A percentile compares a stretch with the other conserved stretches of the same genome.
phyloP scores from a whole-genome alignment of 768 basidiomycete species.

The Cubamyces lactineus region DNA sequence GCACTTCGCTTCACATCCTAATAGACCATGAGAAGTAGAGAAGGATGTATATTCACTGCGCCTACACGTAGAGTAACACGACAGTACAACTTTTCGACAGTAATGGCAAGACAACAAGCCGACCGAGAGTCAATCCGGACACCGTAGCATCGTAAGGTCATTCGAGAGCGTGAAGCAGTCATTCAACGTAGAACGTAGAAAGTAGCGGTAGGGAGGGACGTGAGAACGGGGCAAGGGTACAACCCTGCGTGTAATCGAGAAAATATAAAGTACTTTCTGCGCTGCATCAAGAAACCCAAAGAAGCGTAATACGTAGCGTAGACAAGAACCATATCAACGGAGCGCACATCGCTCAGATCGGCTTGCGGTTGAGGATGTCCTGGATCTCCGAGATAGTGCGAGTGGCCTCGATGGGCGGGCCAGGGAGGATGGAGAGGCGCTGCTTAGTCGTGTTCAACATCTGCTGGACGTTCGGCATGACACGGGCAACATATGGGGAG shows the following conservation, averaged over 20 bases:
- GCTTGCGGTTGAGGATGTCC: slow-evolving; percentile 61
- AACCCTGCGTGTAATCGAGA: slow-evolving; percentile 17
- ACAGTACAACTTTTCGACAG: slow-evolving; percentile 22
- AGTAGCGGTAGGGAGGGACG: slow-evolving; percentile 14
- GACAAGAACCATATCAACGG: not conserved
- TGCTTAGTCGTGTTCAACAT: slow-evolving; percentile 81
- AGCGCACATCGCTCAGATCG: slow-evolving; percentile 14
- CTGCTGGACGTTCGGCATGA: slow-evolving; percentile 77
- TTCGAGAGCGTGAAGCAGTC: slow-evolving; percentile 19
- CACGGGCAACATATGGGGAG: slow-evolving; percentile 78
- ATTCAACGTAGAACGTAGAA: slow-evolving; percentile 14
- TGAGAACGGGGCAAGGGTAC: slow-evolving; percentile 13
- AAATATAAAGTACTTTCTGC: slow-evolving; percentile 28
- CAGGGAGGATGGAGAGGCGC: slow-evolving; percentile 76
- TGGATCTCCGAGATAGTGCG: slow-evolving; percentile 76
- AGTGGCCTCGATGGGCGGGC: slow-evolving; percentile 68
- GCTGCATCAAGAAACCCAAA: slow-evolving; percentile 21
- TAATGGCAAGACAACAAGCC: slow-evolving; percentile 7
- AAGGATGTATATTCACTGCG: slow-evolving; percentile 10
- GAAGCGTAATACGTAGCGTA: slow-evolving; percentile 8
- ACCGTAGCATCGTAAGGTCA: slow-evolving; percentile 23
- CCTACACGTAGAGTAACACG: slow-evolving; percentile 21
- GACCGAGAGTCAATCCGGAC: slow-evolving; percentile 15
- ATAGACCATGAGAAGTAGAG: too few species aligned
- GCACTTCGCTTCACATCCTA: not conserved